Evolutionary conservation across 2,329 filamentous ascomycete species (phyloP).

Genomic region (Nigrospora oryzae): DNA sequence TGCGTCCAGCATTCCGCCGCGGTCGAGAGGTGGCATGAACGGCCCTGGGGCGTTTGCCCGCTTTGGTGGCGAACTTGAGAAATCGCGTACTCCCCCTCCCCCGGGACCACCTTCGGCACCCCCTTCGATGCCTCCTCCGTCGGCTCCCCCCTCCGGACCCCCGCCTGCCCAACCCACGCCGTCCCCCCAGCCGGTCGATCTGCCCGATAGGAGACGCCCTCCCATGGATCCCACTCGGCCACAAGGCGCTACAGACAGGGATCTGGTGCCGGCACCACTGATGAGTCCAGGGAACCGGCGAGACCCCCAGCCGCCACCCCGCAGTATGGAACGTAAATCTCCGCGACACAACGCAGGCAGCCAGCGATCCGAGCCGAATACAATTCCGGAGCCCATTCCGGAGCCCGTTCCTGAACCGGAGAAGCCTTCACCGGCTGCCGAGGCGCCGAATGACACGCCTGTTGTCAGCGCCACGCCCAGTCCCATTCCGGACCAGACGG

Average conservation of each 20-base stretch:
- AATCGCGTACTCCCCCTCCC: conserved; percentile 12
- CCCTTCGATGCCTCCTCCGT: conserved; percentile 10
- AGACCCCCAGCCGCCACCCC: conserved; percentile 38
- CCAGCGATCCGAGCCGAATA: conserved; percentile 21
- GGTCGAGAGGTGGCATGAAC: conserved; percentile 41
- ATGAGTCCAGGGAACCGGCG: conserved; percentile 41
- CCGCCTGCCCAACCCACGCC: conserved; percentile 12
- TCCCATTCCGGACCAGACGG: background rate
- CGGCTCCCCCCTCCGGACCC: conserved; percentile 15
- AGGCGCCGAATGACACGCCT: conserved; percentile 12
- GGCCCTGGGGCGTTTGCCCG: conserved; percentile 29
- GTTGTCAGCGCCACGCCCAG: conserved; percentile 1
- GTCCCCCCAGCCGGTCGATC: conserved; percentile 30
- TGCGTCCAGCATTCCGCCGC: conserved; percentile 37
- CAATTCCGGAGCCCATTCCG: conserved; percentile 24
- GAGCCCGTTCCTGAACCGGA: conserved; percentile 3
- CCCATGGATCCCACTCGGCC: conserved; percentile 55
- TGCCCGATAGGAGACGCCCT: conserved; percentile 57
- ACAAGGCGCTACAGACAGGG: conserved; percentile 35
- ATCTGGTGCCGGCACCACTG: conserved; percentile 49
- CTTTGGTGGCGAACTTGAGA: conserved; percentile 15
- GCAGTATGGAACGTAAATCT: conserved; percentile 40
- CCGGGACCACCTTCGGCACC: conserved; percentile 8
- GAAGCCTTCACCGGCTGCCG: conserved; percentile 9
- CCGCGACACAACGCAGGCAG: conserved; percentile 34